Evolutionary conservation across 805 yeast species (phyloP).

Genomic region (Suhomyces pyralidae): DNA sequence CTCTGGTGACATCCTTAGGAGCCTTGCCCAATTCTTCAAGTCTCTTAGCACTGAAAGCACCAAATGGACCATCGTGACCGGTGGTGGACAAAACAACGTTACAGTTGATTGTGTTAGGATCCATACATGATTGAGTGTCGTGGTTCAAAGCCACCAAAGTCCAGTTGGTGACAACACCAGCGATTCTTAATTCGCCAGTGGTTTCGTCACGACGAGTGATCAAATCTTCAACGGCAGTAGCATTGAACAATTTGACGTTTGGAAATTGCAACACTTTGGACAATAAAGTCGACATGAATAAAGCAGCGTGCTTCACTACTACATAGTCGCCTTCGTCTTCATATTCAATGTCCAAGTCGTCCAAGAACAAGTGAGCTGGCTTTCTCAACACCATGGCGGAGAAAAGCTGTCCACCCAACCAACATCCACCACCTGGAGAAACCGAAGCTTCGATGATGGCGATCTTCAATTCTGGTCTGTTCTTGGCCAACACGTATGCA

Average conservation of each 20-base stretch:
- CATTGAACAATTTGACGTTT: conserved; percentile 73
- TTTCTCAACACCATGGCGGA: conserved; percentile 78
- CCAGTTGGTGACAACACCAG: conserved; percentile 85
- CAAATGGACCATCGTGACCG: conserved; percentile 83
- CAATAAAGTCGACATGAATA: conserved; percentile 67
- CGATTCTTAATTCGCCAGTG: conserved; percentile 59
- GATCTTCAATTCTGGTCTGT: conserved; percentile 72
- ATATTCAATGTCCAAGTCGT: conserved; percentile 60
- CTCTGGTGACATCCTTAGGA: conserved; percentile 41
- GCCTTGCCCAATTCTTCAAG: conserved; percentile 36
- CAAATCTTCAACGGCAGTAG: conserved; percentile 77
- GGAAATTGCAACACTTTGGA: conserved; percentile 70
- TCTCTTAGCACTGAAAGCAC: conserved; percentile 76
- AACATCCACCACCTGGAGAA: conserved; percentile 79
- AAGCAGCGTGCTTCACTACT: conserved; percentile 78
- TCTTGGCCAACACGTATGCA: conserved; percentile 68
- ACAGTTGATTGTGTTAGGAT: conserved; percentile 72
- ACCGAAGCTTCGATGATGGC: conserved; percentile 73
- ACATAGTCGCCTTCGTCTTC: conserved; percentile 81
- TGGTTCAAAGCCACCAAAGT: conserved; percentile 74
- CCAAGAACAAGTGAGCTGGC: conserved; percentile 69
- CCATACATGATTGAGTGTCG: conserved; percentile 78
- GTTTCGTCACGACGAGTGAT: conserved; percentile 62
- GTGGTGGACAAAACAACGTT: conserved; percentile 66
- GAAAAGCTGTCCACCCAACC: conserved; percentile 75